Conservation (phyloP, 2,329 filamentous ascomycete genomes). For the Aspergillus floridensis region DNA sequence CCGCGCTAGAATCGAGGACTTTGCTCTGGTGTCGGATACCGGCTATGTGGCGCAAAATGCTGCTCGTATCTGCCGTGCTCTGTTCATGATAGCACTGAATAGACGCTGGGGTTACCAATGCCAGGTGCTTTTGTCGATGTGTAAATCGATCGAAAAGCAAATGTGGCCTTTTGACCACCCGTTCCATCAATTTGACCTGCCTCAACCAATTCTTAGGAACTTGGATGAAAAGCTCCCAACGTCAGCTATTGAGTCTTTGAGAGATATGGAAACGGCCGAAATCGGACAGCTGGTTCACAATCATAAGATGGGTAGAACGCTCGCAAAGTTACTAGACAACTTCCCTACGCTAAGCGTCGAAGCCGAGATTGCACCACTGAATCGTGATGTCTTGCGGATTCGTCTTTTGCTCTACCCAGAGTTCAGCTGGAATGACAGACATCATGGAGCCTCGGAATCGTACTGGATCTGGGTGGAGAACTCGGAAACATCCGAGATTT, state of each 20-base stretch:
- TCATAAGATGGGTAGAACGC: constrained; percentile 76
- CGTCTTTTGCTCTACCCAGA: constrained; percentile 82
- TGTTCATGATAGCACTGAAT: constrained; percentile 98
- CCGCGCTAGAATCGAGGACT: constrained; percentile 81
- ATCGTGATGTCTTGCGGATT: constrained; percentile 91
- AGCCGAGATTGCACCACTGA: constrained; percentile 90
- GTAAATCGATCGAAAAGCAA: constrained; percentile 95
- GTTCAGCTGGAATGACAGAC: constrained; percentile 89
- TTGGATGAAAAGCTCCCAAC: constrained; percentile 75
- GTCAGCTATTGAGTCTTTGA: constrained; percentile 74
- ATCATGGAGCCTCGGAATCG: constrained; percentile 91
- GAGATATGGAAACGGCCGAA: constrained; percentile 90
- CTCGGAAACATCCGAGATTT: constrained; percentile 95
- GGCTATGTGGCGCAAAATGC: constrained; percentile 96
- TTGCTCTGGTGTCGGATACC: constrained; percentile 85
- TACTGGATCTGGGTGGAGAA: constrained; percentile 99
- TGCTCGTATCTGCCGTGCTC: constrained; percentile 84
- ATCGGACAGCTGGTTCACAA: constrained; percentile 92
- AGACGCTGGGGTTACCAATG: constrained; percentile 95
- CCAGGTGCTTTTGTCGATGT: constrained; percentile 81
- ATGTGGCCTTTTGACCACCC: constrained; percentile 96
- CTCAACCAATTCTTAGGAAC: constrained; percentile 76
- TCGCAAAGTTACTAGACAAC: constrained; percentile 77
- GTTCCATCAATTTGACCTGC: constrained; percentile 89
- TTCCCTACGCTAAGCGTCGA: constrained; percentile 92